Base-by-base conservation (phyloP, 441 rosid genomes). In the Macaranga tanarius region DNA sequence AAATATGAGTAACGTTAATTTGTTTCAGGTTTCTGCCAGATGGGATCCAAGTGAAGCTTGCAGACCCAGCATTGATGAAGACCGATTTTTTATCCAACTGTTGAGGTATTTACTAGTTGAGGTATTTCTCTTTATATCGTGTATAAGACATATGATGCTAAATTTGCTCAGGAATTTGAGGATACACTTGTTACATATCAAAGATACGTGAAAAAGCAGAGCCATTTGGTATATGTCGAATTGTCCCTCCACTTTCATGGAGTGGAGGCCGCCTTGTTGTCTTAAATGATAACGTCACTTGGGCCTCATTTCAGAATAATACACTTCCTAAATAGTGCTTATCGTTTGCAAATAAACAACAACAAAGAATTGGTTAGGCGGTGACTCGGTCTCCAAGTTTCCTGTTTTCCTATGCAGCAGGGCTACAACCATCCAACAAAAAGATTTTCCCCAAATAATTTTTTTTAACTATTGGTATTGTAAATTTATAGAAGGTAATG, bases 191-290 rank as follows among this genome's bases (percentile, higher is more conserved):
- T 67, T 94, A 89, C 87, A 87, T 94, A 80, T 90, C 89, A 69
- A 94, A 88, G 82, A 86, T 94, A 75, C 95, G 90, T 1, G 15
- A 77, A n/a, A 65, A 86, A 83, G 99, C 99, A 66, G 88, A 89
- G 80, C 63, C 88, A 40, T 92, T 75, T 80, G 99, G 99, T 15
- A 89, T 94, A 82, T 94, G 99, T 81, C 87, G 99, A 71, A 94
- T 94, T 70, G 97, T 92, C 62, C 97, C 99, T 4, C 99, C 97
- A 47, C 68, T 86, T 84, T 81, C 85, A 1, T 94, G 99, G n/a
- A n/a, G n/a, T n/a, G n/a, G 99, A 83, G 65, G 61, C 99, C 99
- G 56, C 92, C 92, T 22, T 92, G 94, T 73, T 83, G 82, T 77
- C 90, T 94, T 51, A 88, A 86, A n/a, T n/a, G n/a, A n/a, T n/a